Base-by-base conservation (phyloP, 352 stramenopile genomes). In the Globisporangium takayamanum region DNA sequence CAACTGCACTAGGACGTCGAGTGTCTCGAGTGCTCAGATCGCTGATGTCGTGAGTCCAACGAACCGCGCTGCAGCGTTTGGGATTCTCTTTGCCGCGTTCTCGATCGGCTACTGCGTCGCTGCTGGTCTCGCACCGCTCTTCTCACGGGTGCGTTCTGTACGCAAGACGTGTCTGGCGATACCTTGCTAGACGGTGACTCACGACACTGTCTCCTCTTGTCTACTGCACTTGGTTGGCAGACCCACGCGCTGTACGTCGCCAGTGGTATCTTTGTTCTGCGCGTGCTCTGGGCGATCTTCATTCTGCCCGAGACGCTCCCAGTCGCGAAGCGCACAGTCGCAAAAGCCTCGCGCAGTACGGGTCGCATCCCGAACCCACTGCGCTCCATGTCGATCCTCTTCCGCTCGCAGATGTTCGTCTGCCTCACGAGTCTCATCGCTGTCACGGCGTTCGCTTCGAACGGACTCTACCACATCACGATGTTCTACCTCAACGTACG, bases 401-500 rank as follows among this genome's bases (percentile, higher is more conserved):
- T 78, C n/a, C 76, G 80, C 1, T 69, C 80, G 8, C 55, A 74
- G 56, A 69, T 90, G 18, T 90, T 89, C 50, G 74, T 80, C 45
- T 67, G 76, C 5, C 64, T 92, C 30, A 90, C 76, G 6, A 67
- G 61, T 25, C 64, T 92, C 59, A 88, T 92, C 46, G 78, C 72
- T 18, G 63, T 90, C 60, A 89, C 79, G 37, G 78, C 53, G 10
- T 92, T 90, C 45, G 76, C 85, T n/a, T 57, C 67, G 44, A 78
- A 73, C 20, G 80, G 78, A 8, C 62, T 81, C 49, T 78, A 67
- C 42, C 78, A 88, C 51, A 88, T 88, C 50, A 75, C 74, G 30
- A 69, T 77, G 20, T 92, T 88, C 66, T 90, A 80, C 60, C 67
- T 92, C 15, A 92, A 92, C 52, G 77, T 84, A 50, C 58, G 67